A percentile compares a stretch with the other conserved stretches of the same genome.
Conservation (phyloP, 1,284 basidiomycete genomes). For the Trichosporon inkin region DNA sequence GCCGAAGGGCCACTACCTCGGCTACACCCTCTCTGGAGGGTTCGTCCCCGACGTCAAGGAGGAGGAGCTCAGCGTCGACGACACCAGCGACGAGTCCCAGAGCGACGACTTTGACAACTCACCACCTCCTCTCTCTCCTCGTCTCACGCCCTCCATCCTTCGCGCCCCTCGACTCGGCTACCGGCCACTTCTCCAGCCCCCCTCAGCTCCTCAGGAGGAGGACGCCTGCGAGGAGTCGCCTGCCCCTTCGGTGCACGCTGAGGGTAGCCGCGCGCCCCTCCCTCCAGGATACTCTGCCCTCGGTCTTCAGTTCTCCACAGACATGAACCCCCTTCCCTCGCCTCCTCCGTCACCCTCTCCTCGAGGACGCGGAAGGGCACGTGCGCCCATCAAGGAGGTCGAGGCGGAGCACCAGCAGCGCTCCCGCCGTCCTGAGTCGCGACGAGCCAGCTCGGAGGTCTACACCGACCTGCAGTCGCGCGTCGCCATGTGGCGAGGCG, state of each 20-base stretch:
- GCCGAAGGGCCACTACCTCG: conserved; percentile 1
- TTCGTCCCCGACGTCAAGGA: not conserved
- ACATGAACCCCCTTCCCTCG: not conserved
- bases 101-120: conserved; percentile 2
- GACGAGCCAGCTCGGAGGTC: conserved; percentile 10
- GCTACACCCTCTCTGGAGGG: not conserved
- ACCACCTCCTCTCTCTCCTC: conserved; percentile 2
- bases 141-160: not conserved
- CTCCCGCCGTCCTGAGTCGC: not conserved
- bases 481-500: conserved; percentile 9
- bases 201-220: not conserved
- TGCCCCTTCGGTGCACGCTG: not conserved
- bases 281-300: conserved; percentile 15
- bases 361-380: conserved; percentile 6
- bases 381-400: not conserved
- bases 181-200: not conserved
- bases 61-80: not conserved
- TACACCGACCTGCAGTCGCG: conserved; percentile 12
- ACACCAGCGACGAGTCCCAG: not conserved
- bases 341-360: conserved; percentile 6
- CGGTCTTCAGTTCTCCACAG: conserved; percentile 17
- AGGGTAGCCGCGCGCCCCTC: conserved; percentile 15
- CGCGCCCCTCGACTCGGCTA: conserved; percentile 4
- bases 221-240: not conserved
- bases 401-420: not conserved